Base-by-base conservation (phyloP, 805 yeast species). In the Starmerella sp. region DNA sequence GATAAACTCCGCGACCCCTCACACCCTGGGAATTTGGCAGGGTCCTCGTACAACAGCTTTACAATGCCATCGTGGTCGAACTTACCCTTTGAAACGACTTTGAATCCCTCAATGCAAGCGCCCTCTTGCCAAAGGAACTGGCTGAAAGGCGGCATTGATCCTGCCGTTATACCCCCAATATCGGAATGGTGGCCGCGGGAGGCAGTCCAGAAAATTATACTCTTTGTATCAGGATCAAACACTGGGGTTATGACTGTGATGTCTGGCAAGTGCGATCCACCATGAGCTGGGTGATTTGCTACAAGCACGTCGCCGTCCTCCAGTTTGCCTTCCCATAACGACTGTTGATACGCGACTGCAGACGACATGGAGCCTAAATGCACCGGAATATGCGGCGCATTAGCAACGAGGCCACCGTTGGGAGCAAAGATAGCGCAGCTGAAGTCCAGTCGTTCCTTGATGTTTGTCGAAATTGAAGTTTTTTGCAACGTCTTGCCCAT, bases 161-260 rank as follows among this genome's bases (percentile, higher is more conserved):
- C 97, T 0, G 97, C 95, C 37, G 87, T 71, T 55, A 84, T 79
- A 13, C 95, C 95, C 15, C 97, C 97, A 65, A 91, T 90, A 69
- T 90, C 97, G 6, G 96, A 90, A 70, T 91, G 97, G 70, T 90
- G 97, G 2, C 96, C 97, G 60, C 97, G 76, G 0, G 95, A 83
- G 0, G 97, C 97, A 13, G 87, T 89, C 75, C 87, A 90, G 67
- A 90, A 90, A 31, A 88, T 78, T 37, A 87, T 76, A n/a, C 60
- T 64, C 6, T 73, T 77, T 44, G 71, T 74, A 5, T 35, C 50
- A 1, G 55, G 48, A n/a, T 79, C 73, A 65, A 87, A 84, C 1
- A 90, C 89, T 0, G 97, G 97, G 0, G 96, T 86, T 46, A 91
- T 82, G 11, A 90, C 95, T 0, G 97, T 90, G 60, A 90, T 88